Conservation (phyloP, 2,329 filamentous ascomycete species). For the Ceratocystiopsis sp. region DNA sequence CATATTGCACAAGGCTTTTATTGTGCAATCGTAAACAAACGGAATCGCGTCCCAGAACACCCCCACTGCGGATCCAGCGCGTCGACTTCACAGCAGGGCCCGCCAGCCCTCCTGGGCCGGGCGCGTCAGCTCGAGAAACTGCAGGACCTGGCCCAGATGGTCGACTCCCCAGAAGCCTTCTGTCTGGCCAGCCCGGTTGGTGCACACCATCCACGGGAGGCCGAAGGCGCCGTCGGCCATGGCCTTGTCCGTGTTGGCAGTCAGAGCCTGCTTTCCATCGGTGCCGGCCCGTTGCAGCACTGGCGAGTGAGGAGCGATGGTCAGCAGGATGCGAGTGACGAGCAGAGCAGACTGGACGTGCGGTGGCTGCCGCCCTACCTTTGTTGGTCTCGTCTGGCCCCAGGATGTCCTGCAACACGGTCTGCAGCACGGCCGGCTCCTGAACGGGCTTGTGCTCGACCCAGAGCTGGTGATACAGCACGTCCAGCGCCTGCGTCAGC, state of each 20-base stretch:
- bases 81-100: conserved; percentile 14
- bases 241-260: conserved; percentile 18
- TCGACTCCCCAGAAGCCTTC: conserved; percentile 24
- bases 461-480: conserved; percentile 19
- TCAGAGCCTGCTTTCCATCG: conserved; percentile 16
- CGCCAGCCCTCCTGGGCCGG: conserved; percentile 16
- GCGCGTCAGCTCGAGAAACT: conserved; percentile 18
- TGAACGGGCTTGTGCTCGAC: conserved; percentile 14
- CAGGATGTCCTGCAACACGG: conserved; percentile 13
- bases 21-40: too few relatives aligned
- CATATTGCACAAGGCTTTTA: too few relatives aligned
- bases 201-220: conserved; percentile 22
- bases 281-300: conserved; percentile 13
- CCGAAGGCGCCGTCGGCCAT: conserved; percentile 21
- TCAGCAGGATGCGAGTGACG: not conserved
- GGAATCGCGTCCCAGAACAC: too few relatives aligned
- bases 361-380: conserved; percentile 6
- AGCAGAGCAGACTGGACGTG: too few relatives aligned
- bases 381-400: conserved; percentile 12
- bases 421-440: conserved; percentile 13
- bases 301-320: not conserved
- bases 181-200: conserved; percentile 14
- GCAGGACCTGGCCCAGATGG: conserved; percentile 19
- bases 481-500: conserved; percentile 16
- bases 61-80: not conserved